Percentiles rank a stretch among this genome's conserved stretches.
Conservation (phyloP, 148 eudicot species). For the Nepenthes gracilis region DNA sequence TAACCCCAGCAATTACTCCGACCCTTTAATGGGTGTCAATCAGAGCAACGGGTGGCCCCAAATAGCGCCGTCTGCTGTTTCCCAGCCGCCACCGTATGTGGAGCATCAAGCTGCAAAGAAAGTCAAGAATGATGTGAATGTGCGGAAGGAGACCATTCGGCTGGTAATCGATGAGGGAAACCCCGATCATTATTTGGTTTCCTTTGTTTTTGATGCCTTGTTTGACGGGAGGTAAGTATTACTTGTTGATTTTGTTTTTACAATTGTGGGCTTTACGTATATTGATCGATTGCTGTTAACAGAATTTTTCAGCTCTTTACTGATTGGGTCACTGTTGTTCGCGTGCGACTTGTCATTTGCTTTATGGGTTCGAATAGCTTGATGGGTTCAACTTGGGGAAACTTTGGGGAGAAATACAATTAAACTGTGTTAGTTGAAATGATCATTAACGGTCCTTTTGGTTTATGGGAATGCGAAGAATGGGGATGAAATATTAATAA, state of each 20-base stretch:
- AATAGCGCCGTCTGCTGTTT: constrained; percentile 15
- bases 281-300: neutral
- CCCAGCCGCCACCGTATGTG: constrained; percentile 37
- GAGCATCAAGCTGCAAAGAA: constrained; percentile 75
- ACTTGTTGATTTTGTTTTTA: neutral
- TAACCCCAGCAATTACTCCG: constrained; percentile 14
- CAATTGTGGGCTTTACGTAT: neutral
- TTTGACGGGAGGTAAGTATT: constrained; percentile 63
- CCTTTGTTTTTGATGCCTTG: constrained; percentile 66
- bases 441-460: too few relatives aligned
- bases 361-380: too few relatives aligned
- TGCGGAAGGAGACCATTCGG: constrained; percentile 57
- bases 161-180: constrained; percentile 35
- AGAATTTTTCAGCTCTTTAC: neutral
- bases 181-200: constrained; percentile 50
- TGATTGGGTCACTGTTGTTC: neutral
- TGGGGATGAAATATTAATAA: too few relatives aligned
- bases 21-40: constrained; percentile 14
- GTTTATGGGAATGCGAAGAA: too few relatives aligned
- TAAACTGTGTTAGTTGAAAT: too few relatives aligned
- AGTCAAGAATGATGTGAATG: constrained; percentile 76
- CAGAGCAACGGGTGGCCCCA: constrained; percentile 33
- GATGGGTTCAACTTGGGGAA: too few relatives aligned
- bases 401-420: too few relatives aligned
- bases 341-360: too few relatives aligned